Base-by-base conservation (phyloP, 2,329 filamentous ascomycete genomes). In the Fusarium protoensiforme region DNA sequence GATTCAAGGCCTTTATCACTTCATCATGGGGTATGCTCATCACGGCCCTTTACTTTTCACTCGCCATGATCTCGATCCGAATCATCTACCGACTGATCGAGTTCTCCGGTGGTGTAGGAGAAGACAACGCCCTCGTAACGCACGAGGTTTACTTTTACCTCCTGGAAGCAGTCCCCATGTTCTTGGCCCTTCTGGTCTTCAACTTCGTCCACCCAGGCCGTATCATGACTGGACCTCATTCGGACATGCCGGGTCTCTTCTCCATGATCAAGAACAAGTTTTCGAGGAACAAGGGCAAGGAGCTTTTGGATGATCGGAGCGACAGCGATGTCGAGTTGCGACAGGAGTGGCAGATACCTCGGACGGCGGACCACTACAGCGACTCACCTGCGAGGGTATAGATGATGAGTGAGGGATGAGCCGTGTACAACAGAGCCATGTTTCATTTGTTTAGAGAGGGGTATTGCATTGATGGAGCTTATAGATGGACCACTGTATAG, bases 41-140 rank as follows among this genome's bases (percentile, higher is more conserved):
- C 5, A 65, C 35, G 18, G 79, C 82, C 0, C 78, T 85, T 0
- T 85, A 84, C 68, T 72, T 78, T 24, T 82, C 80, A 0, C 74
- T 85, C 0, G 51, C 73, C 7, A 80, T 83, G 68, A 84, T 85
- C 29, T 80, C 80, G 0, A 75, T 84, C 18, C 86, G 88, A 16
- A 90, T 90, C 68, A 82, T 89, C 62, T 91, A 86, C 78, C 85
- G 89, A 4, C 80, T 91, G 2, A 75, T 83, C 20, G 87, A 91
- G 69, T 90, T 87, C 73, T 84, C 84, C 0, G 80, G 81, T 1
- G 86, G 85, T 0, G 74, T 83, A 35, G 72, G 65, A 0, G 60
- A 71, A 10, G 73, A 79, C 1, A 80, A 78, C 7, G 39, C 61
- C 0, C 53, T 78, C 0, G 56, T 67, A 0, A 75, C 74, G 0